Conservation (phyloP, 1,284 basidiomycete genomes). For the Melampsora occidentalis region DNA sequence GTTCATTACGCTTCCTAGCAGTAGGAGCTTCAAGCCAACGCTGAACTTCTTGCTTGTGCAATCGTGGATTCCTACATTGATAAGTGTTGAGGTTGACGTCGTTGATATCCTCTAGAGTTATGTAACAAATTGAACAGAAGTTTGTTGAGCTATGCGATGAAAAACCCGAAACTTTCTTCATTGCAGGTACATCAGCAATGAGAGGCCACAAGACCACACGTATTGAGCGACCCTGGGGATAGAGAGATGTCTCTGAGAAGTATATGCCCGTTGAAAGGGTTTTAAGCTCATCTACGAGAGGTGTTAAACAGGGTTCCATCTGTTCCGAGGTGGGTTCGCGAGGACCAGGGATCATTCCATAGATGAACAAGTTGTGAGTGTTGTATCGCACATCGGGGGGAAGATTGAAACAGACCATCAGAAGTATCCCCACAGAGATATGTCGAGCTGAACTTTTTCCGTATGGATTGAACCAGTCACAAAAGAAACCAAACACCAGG, state of each 20-base stretch:
- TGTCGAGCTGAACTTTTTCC: not conserved
- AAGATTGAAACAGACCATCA: slow-evolving; percentile 29
- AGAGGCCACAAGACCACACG: slow-evolving; percentile 20
- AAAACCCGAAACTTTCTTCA: slow-evolving; percentile 26
- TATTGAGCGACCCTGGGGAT: not conserved
- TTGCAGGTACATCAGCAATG: slow-evolving; percentile 31
- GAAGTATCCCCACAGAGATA: slow-evolving; percentile 9
- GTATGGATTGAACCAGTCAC: slow-evolving; percentile 32
- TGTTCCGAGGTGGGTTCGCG: slow-evolving; percentile 21
- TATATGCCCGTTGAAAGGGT: slow-evolving; percentile 1
- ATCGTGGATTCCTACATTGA: not conserved
- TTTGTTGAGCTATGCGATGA: slow-evolving; percentile 2
- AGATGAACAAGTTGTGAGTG: slow-evolving; percentile 25
- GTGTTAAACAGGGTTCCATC: slow-evolving; percentile 10
- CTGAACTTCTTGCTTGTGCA: not conserved
- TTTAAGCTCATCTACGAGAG: slow-evolving; percentile 23
- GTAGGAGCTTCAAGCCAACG: not conserved
- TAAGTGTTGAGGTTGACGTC: not conserved
- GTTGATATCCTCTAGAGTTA: slow-evolving; percentile 3
- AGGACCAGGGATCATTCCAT: slow-evolving; percentile 23
- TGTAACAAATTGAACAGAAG: slow-evolving; percentile 16
- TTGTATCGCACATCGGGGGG: slow-evolving; percentile 11
- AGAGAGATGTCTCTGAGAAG: not conserved
- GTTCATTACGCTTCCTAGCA: not conserved
- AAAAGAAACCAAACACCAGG: slow-evolving; percentile 26